phyloP scores from a whole-genome alignment of 1,139 yeast species.

The Taphrina confusa region DNA sequence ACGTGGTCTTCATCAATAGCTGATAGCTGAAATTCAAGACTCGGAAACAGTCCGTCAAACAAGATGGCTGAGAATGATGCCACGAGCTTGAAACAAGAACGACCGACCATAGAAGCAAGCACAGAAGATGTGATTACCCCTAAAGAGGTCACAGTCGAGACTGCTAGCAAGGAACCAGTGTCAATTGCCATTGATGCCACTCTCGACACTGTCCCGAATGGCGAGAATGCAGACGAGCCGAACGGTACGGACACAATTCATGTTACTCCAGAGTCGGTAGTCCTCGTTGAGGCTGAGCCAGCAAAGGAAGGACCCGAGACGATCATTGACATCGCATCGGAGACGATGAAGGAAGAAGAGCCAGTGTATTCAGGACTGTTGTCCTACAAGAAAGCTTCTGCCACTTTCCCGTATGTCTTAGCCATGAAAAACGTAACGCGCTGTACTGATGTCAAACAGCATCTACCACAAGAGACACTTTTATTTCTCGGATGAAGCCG shows the following conservation, averaged over 20 bases:
- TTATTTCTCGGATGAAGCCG: conserved; percentile 12
- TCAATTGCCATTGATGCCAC: background rate
- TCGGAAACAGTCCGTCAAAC: too few relatives aligned
- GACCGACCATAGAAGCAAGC: too few relatives aligned
- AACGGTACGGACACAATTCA: background rate
- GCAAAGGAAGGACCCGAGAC: background rate
- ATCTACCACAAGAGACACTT: conserved; percentile 26
- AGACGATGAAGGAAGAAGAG: background rate
- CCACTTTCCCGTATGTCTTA: conserved; percentile 28
- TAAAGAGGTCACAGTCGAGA: background rate
- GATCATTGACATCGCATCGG: background rate
- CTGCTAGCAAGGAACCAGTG: background rate
- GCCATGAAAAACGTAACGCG: too few relatives aligned
- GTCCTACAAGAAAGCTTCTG: conserved; percentile 22
- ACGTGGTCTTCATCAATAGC: too few relatives aligned
- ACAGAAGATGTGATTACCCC: too few relatives aligned
- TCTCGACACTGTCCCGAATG: background rate
- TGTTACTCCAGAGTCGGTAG: background rate
- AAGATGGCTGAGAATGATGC: too few relatives aligned
- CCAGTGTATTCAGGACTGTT: conserved; percentile 7
- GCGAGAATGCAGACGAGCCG: background rate
- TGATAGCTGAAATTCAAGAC: too few relatives aligned
- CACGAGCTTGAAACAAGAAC: too few relatives aligned
- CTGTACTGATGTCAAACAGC: conserved; percentile 1
- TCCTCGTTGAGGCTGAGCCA: background rate